A percentile compares a stretch with the other conserved stretches of the same genome.
These are phyloP conservation scores for Curvularia spicifera DNA, from an alignment of 2,329 filamentous ascomycete species.

Conservation along the genomic window DNA sequence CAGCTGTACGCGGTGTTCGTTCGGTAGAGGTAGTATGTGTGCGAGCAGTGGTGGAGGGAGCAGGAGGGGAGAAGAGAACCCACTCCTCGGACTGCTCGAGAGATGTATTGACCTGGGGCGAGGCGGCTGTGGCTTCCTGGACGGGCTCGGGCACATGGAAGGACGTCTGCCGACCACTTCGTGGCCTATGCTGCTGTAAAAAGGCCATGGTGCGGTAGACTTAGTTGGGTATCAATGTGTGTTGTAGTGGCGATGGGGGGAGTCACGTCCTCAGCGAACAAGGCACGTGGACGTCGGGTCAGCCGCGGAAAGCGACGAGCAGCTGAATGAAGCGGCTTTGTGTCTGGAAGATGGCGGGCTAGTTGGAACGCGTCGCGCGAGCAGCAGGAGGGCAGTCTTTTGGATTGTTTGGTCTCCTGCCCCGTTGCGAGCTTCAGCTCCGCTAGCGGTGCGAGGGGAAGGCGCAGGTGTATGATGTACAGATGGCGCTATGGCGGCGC, in stretches of 20 bases:
- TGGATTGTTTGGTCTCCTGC: constrained; percentile 26
- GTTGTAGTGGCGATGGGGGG: constrained; percentile 21
- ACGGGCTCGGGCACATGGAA: constrained; percentile 39
- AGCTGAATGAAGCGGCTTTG: neutral
- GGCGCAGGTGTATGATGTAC: constrained; percentile 25
- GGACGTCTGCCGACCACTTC: constrained; percentile 43
- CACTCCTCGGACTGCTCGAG: constrained; percentile 86
- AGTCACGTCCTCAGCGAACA: constrained; percentile 23
- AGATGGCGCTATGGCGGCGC: constrained; percentile 31
- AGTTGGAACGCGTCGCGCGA: constrained; percentile 14
- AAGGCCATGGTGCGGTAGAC: constrained; percentile 44
- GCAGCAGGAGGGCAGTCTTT: constrained; percentile 17
- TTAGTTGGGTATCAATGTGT: constrained; percentile 11
- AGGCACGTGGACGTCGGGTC: constrained; percentile 26
- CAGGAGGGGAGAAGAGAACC: constrained; percentile 82
- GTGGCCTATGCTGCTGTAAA: constrained; percentile 48
- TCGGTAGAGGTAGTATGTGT: constrained; percentile 70
- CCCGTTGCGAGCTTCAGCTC: constrained; percentile 24
- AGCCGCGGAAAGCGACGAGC: constrained; percentile 13
- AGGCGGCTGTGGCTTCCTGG: constrained; percentile 34
- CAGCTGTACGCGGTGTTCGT: constrained; percentile 70
- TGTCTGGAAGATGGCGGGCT: neutral
- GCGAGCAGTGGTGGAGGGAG: constrained; percentile 69
- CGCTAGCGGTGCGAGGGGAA: constrained; percentile 28
- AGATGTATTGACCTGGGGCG: constrained; percentile 52